phyloP scores from a whole-genome alignment of 2,329 filamentous ascomycete species.

The Sporothrix protearum region DNA sequence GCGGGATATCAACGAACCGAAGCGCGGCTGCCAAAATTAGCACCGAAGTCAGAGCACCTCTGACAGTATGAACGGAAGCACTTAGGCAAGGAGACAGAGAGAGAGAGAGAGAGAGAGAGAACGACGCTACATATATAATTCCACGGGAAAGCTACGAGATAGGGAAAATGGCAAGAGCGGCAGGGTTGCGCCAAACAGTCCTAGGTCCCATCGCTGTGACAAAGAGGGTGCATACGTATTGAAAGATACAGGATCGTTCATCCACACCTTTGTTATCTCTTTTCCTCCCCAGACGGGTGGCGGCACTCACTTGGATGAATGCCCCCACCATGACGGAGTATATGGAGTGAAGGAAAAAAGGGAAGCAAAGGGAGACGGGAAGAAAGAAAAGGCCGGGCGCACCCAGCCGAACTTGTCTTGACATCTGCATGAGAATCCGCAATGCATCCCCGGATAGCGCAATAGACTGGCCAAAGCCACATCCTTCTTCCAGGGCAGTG shows the following conservation, averaged over 20 bases:
- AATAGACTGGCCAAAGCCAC: conserved; percentile 5
- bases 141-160: neutral
- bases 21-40: conserved; percentile 11
- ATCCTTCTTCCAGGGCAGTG: neutral
- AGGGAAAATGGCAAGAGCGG: conserved; percentile 2
- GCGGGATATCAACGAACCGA: neutral
- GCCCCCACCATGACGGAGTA: neutral
- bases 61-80: neutral
- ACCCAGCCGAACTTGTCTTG: neutral
- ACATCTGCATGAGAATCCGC: neutral
- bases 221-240: neutral
- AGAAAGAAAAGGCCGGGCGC: neutral
- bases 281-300: neutral
- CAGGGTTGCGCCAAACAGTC: neutral
- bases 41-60: neutral
- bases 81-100: neutral
- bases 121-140: neutral
- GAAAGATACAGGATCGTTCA: neutral
- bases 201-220: neutral
- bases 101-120: neutral
- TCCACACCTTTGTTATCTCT: neutral
- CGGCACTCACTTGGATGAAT: neutral
- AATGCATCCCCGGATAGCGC: neutral
- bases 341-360: neutral
- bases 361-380: neutral